Evolutionary conservation across 495 filamentous ascomycete genomes (phyloP).

Genomic region (Aspergillus nidulans): DNA sequence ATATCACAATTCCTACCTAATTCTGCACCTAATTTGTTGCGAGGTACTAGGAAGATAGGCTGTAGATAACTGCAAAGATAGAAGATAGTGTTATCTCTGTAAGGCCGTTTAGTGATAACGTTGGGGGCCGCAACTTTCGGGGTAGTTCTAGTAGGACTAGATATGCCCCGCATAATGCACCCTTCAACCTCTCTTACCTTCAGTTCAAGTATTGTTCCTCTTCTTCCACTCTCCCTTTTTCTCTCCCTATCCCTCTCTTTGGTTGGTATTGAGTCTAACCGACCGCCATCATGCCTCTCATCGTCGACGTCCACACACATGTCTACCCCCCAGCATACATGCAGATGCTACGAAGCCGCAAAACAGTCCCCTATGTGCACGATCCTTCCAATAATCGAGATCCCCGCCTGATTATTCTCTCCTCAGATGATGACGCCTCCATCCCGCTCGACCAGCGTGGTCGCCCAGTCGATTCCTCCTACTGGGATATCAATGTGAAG

Average conservation of each 20-base stretch:
- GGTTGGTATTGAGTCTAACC: background rate
- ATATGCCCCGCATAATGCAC: background rate
- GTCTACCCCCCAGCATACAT: conserved; percentile 87
- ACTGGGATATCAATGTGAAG: conserved; percentile 67
- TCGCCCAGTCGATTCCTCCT: conserved; percentile 71
- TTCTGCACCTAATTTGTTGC: background rate
- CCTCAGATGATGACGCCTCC: conserved; percentile 54
- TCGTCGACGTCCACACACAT: conserved; percentile 93
- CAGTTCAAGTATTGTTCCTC: too few relatives aligned
- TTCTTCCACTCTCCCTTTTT: background rate
- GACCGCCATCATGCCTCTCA: conserved; percentile 25
- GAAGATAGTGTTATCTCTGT: background rate
- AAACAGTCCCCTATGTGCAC: conserved; percentile 74
- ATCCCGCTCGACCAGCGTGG: conserved; percentile 52
- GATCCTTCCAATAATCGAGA: conserved; percentile 51
- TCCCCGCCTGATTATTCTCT: conserved; percentile 76
- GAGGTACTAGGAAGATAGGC: background rate
- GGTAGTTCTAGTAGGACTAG: background rate
- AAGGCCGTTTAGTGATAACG: background rate
- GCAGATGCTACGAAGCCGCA: conserved; percentile 70
- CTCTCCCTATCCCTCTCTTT: background rate
- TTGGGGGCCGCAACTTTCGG: background rate
- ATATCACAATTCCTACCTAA: background rate
- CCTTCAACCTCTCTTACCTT: background rate
- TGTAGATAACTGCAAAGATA: background rate